Evolutionary conservation across 768 basidiomycete genomes (phyloP), one percentile per base, ranked within the genome.

Genomic region (Boletellus emodensis): DNA sequence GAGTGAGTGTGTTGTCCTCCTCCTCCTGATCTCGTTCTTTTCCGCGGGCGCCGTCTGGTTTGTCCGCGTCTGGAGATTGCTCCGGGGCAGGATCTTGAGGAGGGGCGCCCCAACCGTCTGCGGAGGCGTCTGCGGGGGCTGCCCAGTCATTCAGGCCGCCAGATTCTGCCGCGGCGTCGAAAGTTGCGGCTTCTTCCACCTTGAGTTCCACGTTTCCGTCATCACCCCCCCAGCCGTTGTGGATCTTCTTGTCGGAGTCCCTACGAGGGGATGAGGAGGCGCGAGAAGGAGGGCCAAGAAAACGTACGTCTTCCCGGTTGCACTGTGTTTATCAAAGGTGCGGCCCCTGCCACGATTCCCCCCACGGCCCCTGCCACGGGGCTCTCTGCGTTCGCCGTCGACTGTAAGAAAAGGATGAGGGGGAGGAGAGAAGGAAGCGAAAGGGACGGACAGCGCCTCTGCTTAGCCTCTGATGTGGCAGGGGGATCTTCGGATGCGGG

Each of bases 201-300:
- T 85, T 85, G 63, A 91, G 78, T 71, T 97, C 95, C 35, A 87
- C 69, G 59, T 75, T 78, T 60, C 88, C 92, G 60, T 94, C 90
- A 56, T 94, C 91, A 37, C 88, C 90, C 57, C 95, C 95, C 95
- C 95, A 98, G 58, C 85, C 87, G 65, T 92, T 88, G 68, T 91
- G 87, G 61, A 94, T 73, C 75, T 91, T 92, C 81, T 97, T 98
- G 60, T 94, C 90, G 40, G 90, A 87, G 73, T 98, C 95, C 68
- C 90, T 94, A 55, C 12, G 51, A 42, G 51, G 32, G 48, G 52
- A 50, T 56, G 53, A 54, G 54, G 24, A 42, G 51, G 40, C 26
- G 20, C 40, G 47, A 3, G 46, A 44, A 37, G 15, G 32, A 28
- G n/a, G 15, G 28, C 28, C 10, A 52, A 39, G 24, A 18, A 17